A percentile compares a stretch with the other conserved stretches of the same genome.
Evolutionary conservation across 2,329 filamentous ascomycete genomes (phyloP).

Genomic region (Hypoxylon sp.): DNA sequence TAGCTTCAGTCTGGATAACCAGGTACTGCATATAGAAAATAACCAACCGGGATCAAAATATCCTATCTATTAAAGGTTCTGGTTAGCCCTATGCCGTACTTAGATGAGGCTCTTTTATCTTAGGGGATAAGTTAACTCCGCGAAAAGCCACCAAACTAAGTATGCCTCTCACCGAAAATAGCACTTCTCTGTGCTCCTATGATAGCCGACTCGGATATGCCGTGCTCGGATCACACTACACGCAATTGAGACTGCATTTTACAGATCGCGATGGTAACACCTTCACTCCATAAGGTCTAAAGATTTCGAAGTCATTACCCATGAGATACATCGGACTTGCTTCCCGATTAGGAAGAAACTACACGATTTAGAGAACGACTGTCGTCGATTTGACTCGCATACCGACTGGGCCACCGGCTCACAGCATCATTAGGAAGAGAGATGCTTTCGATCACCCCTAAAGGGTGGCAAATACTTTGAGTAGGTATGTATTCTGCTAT

Average conservation of each 20-base stretch:
- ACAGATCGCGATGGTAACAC: too few relatives aligned
- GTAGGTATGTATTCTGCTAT: neutral
- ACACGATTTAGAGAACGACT: neutral
- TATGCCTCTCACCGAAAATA: neutral
- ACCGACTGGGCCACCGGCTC: neutral
- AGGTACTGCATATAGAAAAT: too few relatives aligned
- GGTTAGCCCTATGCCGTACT: neutral
- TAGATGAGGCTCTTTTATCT: neutral
- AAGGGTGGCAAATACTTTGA: neutral
- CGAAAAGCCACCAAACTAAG: neutral
- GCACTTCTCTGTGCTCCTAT: neutral
- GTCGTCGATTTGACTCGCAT: neutral
- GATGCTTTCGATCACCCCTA: neutral
- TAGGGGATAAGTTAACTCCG: conserved; percentile 1
- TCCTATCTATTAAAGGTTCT: neutral
- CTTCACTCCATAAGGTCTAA: too few relatives aligned
- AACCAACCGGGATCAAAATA: neutral
- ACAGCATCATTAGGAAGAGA: neutral
- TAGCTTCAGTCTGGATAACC: neutral
- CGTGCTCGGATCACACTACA: neutral
- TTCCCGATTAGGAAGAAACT: neutral
- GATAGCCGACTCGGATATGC: neutral
- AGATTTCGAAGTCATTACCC: too few relatives aligned
- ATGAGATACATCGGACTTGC: too few relatives aligned
- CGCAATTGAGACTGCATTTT: too few relatives aligned